A percentile compares a stretch with the other conserved stretches of the same genome.
phyloP scores from a whole-genome alignment of 2,329 filamentous ascomycete species.

The Colletotrichum sansevieriae region DNA sequence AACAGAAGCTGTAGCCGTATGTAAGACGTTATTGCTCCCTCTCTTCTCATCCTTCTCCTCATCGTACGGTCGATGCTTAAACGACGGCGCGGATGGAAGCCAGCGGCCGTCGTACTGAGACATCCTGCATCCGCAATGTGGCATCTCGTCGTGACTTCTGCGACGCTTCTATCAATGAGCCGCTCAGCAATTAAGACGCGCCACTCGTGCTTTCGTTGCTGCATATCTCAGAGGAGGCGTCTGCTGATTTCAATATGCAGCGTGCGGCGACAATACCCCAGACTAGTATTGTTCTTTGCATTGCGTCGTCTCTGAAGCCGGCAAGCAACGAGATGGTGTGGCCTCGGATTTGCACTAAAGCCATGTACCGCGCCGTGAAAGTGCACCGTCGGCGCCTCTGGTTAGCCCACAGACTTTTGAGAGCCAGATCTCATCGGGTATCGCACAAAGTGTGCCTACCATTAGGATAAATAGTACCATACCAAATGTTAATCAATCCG shows the following conservation, averaged over 20 bases:
- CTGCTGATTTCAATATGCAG: slow-evolving; percentile 6
- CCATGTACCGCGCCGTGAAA: slow-evolving; percentile 5
- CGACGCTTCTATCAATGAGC: slow-evolving; percentile 5
- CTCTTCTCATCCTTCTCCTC: neutral
- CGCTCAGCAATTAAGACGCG: slow-evolving; percentile 10
- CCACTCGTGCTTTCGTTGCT: slow-evolving; percentile 11
- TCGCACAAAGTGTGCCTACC: neutral
- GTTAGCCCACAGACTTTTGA: slow-evolving; percentile 13
- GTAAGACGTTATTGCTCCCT: slow-evolving; percentile 15
- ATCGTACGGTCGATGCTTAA: slow-evolving; percentile 3
- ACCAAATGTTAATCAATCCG: too few relatives aligned
- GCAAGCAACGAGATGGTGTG: slow-evolving; percentile 3
- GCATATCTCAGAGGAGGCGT: neutral
- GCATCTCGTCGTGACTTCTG: slow-evolving; percentile 3
- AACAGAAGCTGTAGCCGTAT: neutral
- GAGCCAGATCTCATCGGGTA: slow-evolving; percentile 17
- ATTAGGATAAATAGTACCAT: neutral
- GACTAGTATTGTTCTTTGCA: slow-evolving; percentile 6
- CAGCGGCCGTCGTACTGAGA: slow-evolving; percentile 34
- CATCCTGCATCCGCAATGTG: slow-evolving; percentile 25
- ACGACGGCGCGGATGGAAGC: slow-evolving; percentile 13
- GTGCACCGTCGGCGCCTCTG: slow-evolving; percentile 18
- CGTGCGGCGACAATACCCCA: neutral
- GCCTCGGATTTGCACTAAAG: slow-evolving; percentile 16
- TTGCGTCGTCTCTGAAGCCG: slow-evolving; percentile 8